phyloP scores from a whole-genome alignment of 192 early-diverging fungal species.

The Neocallimastix lanati region DNA sequence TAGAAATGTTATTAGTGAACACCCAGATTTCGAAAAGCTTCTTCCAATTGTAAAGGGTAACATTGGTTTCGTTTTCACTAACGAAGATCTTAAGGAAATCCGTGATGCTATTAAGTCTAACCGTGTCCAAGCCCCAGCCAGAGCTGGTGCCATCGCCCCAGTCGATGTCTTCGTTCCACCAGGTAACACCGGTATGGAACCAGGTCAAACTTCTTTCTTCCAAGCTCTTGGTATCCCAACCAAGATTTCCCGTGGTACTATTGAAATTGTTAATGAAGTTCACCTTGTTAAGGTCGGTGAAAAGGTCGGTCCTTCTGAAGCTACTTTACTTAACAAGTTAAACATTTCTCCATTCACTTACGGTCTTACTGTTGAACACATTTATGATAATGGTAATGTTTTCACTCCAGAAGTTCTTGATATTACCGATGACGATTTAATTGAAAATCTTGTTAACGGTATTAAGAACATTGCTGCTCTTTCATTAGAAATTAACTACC shows the following conservation, averaged over 20 bases:
- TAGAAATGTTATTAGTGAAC: slow-evolving; percentile 37
- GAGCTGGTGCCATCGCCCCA: slow-evolving; percentile 85
- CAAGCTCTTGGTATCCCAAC: slow-evolving; percentile 98
- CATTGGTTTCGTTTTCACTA: slow-evolving; percentile 99
- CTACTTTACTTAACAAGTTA: slow-evolving; percentile 96
- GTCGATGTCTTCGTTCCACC: slow-evolving; percentile 81
- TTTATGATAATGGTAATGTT: slow-evolving; percentile 78
- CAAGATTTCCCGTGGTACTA: slow-evolving; percentile 99
- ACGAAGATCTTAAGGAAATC: slow-evolving; percentile 84
- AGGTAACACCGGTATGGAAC: slow-evolving; percentile 99
- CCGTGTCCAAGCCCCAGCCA: slow-evolving; percentile 93
- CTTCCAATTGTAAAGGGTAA: slow-evolving; percentile 78
- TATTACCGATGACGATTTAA: slow-evolving; percentile 56
- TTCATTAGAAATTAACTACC: slow-evolving; percentile 62
- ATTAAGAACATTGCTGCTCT: slow-evolving; percentile 59
- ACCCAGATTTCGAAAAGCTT: slow-evolving; percentile 74
- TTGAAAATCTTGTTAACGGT: slow-evolving; percentile 45
- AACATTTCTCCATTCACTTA: slow-evolving; percentile 99
- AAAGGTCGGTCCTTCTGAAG: slow-evolving; percentile 97
- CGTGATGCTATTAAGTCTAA: slow-evolving; percentile 78
- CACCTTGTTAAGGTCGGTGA: slow-evolving; percentile 71
- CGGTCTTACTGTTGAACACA: slow-evolving; percentile 81
- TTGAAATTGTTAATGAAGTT: slow-evolving; percentile 96
- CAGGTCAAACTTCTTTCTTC: slow-evolving; percentile 99
- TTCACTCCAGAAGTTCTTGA: slow-evolving; percentile 82